Conservation (phyloP, 2,329 filamentous ascomycete species). For the Pseudogymnoascus sp. region DNA sequence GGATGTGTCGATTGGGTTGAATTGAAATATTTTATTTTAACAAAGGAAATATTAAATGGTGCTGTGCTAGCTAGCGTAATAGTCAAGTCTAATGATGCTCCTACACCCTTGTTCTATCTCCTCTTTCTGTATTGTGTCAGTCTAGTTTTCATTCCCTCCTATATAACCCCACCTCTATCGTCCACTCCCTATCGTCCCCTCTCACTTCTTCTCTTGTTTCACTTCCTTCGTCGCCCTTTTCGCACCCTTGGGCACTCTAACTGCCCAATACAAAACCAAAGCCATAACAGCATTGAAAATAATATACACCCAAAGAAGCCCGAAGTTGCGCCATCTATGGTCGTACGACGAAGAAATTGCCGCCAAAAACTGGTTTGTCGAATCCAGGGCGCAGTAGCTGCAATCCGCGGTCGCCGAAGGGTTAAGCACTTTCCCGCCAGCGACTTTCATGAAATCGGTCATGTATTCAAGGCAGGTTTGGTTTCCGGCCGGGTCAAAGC, state of each 20-base stretch:
- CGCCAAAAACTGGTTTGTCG: slow-evolving; percentile 44
- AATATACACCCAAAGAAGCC: slow-evolving; percentile 49
- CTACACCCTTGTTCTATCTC: not conserved
- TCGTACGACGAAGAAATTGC: slow-evolving; percentile 42
- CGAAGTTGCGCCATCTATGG: slow-evolving; percentile 60
- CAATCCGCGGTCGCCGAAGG: slow-evolving; percentile 32
- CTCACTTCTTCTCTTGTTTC: not conserved
- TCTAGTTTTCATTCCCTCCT: not conserved
- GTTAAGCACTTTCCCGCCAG: slow-evolving; percentile 9
- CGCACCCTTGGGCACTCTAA: slow-evolving; percentile 30
- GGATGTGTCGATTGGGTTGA: not conserved
- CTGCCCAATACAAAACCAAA: slow-evolving; percentile 44
- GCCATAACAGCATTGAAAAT: slow-evolving; percentile 45
- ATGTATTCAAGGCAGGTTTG: slow-evolving; percentile 55
- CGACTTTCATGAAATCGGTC: slow-evolving; percentile 35
- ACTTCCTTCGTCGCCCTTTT: slow-evolving; percentile 6
- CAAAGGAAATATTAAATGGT: not conserved
- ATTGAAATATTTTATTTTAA: not conserved
- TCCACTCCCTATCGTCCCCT: not conserved
- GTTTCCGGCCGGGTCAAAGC: slow-evolving; percentile 49
- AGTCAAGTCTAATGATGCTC: not conserved
- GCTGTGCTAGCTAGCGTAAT: not conserved
- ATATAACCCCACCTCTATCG: too few species aligned
- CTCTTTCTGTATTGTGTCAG: not conserved
- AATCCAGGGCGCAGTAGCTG: slow-evolving; percentile 42